Base-by-base conservation (phyloP, 106 monocot species). In the Phalaenopsis equestris region DNA sequence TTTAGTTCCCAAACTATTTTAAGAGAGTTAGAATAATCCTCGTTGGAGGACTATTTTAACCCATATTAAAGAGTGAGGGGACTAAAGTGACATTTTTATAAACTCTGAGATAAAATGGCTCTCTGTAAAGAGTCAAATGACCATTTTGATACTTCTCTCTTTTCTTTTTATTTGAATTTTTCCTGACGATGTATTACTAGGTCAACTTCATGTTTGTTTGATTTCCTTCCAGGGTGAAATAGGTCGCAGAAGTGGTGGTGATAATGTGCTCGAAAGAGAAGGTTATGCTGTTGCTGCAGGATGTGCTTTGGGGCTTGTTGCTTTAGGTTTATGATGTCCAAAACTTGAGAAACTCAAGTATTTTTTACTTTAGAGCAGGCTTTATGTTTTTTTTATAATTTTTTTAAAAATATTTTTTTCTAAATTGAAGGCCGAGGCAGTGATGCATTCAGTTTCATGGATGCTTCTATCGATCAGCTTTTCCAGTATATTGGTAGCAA, bases 231-330 rank as follows among this genome's bases (percentile, higher is more conserved):
- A 98, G 98, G 84, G 88, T 87, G 98, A 98, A 85, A 98, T 98
- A 82, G 98, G 98, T 14, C 90, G 94, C 49, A 90, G 86, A 98
- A 98, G 98, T 87, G 88, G 87, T 64, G 94, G 92, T 79, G 98
- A 98, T 81, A 98, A 98, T 87, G 98, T 98, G 57, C 94, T 91
- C 72, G 98, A 98, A 94, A 87, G 94, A 80, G 98, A 98, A 94
- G 98, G 98, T 48, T 98, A 98, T 91, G 92, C 98, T 84, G 90
- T 98, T 92, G 94, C 94, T 90, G 94, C 98, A 57, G 98, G 98
- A 88, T 87, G 80, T 89, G 98, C 98, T 75, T 79, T 98, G 83
- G 98, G 98, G 67, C 84, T 98, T 80, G 98, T 98, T 52, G 94
- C 92, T 6, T 86, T 98, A 88, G 98, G 98, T 94, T 78, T 78